Evolutionary conservation across 805 yeast species (phyloP).

Genomic region (Candida loeiensis): DNA sequence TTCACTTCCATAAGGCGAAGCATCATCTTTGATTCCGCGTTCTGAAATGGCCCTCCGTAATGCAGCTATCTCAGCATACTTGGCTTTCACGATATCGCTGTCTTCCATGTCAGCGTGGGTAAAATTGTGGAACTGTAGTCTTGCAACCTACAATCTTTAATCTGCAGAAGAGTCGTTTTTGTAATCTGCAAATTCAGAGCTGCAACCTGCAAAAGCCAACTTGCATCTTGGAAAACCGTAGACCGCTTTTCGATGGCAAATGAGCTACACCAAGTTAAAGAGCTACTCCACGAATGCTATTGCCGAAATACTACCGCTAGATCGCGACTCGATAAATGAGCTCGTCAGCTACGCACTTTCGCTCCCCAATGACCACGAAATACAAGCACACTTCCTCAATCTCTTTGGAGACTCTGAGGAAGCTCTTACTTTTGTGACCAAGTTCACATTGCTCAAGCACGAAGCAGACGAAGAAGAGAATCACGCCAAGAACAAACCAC

Average conservation of each 20-base stretch:
- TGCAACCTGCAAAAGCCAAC: not conserved
- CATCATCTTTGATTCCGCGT: conserved; percentile 12
- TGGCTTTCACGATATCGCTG: conserved; percentile 20
- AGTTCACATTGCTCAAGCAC: conserved; percentile 39
- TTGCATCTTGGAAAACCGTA: not conserved
- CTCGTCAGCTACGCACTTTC: conserved; percentile 52
- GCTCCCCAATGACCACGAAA: conserved; percentile 45
- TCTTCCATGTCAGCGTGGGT: conserved; percentile 11
- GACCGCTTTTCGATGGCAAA: conserved; percentile 5
- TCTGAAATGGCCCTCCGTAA: conserved; percentile 25
- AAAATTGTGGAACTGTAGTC: not conserved
- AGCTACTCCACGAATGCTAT: conserved; percentile 27
- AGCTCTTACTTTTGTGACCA: conserved; percentile 45
- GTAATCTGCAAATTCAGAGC: too few relatives aligned
- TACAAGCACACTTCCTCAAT: conserved; percentile 51
- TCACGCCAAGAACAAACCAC: conserved; percentile 4
- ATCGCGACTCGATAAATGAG: conserved; percentile 51
- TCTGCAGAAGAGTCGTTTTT: not conserved
- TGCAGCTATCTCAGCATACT: conserved; percentile 29
- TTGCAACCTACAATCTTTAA: not conserved
- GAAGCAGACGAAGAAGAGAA: conserved; percentile 20
- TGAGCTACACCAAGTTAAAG: conserved; percentile 20
- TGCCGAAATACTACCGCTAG: conserved; percentile 50
- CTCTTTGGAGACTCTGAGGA: conserved; percentile 57
- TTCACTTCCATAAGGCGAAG: not conserved